Percentiles rank a stretch among this genome's conserved stretches.
These are phyloP conservation scores for Warburgia ugandensis DNA, from an alignment of 164 flowering plant genomes.

Conservation along the genomic window DNA sequence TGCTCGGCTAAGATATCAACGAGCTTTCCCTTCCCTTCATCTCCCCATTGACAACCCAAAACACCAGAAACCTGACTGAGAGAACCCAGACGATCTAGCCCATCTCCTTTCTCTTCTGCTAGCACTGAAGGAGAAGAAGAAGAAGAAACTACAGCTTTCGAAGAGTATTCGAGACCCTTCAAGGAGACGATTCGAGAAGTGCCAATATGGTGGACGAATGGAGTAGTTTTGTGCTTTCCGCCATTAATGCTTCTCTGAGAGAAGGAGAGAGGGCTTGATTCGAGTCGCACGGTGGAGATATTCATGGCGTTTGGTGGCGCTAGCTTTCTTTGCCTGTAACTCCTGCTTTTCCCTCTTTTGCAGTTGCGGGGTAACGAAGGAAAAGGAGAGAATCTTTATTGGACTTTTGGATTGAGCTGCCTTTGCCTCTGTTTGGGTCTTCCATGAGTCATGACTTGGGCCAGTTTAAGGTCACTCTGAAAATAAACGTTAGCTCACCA, in stretches of 20 bases:
- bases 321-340: background rate
- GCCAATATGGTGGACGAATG: background rate
- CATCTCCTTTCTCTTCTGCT: conserved; percentile 18
- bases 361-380: too few relatives aligned
- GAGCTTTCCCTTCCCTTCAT: conserved; percentile 96
- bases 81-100: conserved; percentile 39
- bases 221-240: background rate
- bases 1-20: conserved; percentile 85
- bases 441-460: too few relatives aligned
- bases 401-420: too few relatives aligned
- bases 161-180: conserved; percentile 18
- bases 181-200: conserved; percentile 1
- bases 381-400: too few relatives aligned
- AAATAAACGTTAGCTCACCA: too few relatives aligned
- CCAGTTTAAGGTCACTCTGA: too few relatives aligned
- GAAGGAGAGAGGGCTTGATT: conserved; percentile 12
- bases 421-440: too few relatives aligned
- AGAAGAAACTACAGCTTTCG: conserved; percentile 18
- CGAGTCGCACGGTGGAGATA: conserved; percentile 17
- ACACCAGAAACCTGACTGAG: conserved; percentile 89
- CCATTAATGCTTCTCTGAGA: conserved; percentile 9
- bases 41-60: conserved; percentile 90
- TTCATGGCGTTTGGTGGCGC: conserved; percentile 15
- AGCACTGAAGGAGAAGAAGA: conserved; percentile 23
- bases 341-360: too few relatives aligned